A percentile compares a stretch with the other conserved stretches of the same genome.
Evolutionary conservation across 805 yeast species (phyloP).

Genomic region (Candida mattraensis): DNA sequence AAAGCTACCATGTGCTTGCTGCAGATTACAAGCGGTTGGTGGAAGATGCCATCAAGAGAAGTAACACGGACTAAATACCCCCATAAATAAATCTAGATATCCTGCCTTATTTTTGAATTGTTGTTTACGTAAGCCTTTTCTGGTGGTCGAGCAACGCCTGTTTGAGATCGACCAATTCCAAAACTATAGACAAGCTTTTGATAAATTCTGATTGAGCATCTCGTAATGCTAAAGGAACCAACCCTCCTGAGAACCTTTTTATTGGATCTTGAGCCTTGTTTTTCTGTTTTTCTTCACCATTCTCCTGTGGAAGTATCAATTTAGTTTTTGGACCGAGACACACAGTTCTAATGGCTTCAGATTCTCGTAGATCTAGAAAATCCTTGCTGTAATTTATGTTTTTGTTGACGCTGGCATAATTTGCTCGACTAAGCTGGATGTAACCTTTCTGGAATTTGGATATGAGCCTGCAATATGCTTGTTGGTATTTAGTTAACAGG

Average conservation of each 20-base stretch:
- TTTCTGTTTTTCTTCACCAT: conserved; percentile 2
- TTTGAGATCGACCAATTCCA: conserved; percentile 15
- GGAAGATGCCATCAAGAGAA: conserved; percentile 40
- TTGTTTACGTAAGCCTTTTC: too few species aligned
- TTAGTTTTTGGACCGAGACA: not conserved
- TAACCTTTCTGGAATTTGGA: conserved; percentile 34
- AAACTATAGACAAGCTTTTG: conserved; percentile 8
- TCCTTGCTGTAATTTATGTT: conserved; percentile 17
- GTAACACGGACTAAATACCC: conserved; percentile 24
- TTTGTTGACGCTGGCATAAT: conserved; percentile 31
- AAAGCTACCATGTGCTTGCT: conserved; percentile 44
- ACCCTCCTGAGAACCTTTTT: conserved; percentile 29
- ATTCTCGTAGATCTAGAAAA: conserved; percentile 22
- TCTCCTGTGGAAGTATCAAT: conserved; percentile 1
- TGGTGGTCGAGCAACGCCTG: too few species aligned
- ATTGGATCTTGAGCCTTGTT: conserved; percentile 20
- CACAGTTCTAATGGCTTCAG: conserved; percentile 14
- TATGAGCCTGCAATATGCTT: conserved; percentile 21
- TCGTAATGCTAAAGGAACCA: conserved; percentile 22
- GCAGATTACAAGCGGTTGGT: conserved; percentile 54
- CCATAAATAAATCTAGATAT: not conserved
- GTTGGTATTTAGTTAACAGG: conserved; percentile 37
- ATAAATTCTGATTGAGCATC: conserved; percentile 19
- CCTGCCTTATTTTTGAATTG: conserved; percentile 6
- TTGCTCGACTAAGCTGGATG: conserved; percentile 43